These are phyloP conservation scores for Trametes cinnabarina DNA, from an alignment of 768 basidiomycete species.

Conservation along the genomic window DNA sequence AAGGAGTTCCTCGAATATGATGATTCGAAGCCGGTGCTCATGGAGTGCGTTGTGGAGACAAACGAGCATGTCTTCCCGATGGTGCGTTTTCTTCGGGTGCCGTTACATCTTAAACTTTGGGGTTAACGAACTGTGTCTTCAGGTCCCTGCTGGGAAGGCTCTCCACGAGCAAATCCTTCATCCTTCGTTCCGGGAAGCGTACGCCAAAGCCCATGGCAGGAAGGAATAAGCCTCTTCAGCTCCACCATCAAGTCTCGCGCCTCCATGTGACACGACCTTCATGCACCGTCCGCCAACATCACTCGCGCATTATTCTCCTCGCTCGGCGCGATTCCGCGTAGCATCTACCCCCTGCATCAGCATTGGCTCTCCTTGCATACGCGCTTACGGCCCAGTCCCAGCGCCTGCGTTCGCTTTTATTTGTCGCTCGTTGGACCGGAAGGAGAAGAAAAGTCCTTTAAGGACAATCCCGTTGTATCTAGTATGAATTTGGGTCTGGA, in stretches of 20 bases:
- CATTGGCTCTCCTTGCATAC: neutral
- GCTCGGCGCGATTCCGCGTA: neutral
- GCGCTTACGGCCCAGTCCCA: neutral
- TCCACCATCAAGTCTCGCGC: no score
- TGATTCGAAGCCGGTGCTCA: conserved; percentile 75
- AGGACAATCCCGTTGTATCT: conserved; percentile 9
- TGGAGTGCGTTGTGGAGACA: conserved; percentile 86
- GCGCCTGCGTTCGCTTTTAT: conserved; percentile 2
- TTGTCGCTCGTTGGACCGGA: conserved; percentile 11
- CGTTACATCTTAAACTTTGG: neutral
- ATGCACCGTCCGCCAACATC: neutral
- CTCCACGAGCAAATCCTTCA: conserved; percentile 89
- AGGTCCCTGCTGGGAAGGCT: conserved; percentile 92
- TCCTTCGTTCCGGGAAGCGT: conserved; percentile 27
- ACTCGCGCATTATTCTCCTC: no score
- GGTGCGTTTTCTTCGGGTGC: conserved; percentile 44
- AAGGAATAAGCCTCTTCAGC: conserved; percentile 10
- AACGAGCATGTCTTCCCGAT: conserved; percentile 91
- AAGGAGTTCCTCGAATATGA: conserved; percentile 98
- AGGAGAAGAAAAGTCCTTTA: conserved; percentile 13
- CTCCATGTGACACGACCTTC: no score
- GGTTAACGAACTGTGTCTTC: conserved; percentile 6
- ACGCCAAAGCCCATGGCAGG: conserved; percentile 21
- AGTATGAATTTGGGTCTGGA: conserved; percentile 8
- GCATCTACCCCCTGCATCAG: neutral